These are phyloP conservation scores for Penicillium verhagenii DNA, from an alignment of 495 filamentous ascomycete genomes.

Conservation along the genomic window DNA sequence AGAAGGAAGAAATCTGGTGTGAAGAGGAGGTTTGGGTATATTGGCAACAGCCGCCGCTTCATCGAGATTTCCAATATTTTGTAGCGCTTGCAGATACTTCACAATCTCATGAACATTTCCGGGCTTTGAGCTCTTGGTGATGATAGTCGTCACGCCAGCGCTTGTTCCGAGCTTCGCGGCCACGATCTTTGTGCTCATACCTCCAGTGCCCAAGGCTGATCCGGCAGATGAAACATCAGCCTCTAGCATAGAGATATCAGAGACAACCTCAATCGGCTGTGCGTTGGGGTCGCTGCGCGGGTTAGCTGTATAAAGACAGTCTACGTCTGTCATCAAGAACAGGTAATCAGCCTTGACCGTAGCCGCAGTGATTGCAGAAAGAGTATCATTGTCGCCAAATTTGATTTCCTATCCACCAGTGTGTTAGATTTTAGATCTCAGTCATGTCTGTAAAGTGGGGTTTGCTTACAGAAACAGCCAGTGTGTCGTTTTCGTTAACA, in stretches of 20 bases:
- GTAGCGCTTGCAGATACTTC: conserved; percentile 66
- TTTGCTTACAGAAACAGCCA: conserved; percentile 72
- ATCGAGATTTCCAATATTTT: conserved; percentile 16
- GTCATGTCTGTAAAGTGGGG: not conserved
- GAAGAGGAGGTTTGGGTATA: conserved; percentile 56
- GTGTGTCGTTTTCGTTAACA: conserved; percentile 97
- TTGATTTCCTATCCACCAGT: conserved; percentile 75
- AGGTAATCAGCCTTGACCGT: conserved; percentile 97
- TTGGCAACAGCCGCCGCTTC: conserved; percentile 21
- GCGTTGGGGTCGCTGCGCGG: conserved; percentile 82
- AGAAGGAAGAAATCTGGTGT: conserved; percentile 92
- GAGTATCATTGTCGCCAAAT: conserved; percentile 97
- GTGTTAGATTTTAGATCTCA: not conserved
- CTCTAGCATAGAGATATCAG: conserved; percentile 80
- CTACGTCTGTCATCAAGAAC: conserved; percentile 98
- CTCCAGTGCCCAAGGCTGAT: conserved; percentile 88
- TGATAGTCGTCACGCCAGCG: conserved; percentile 92
- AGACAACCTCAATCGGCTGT: conserved; percentile 85
- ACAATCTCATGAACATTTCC: conserved; percentile 92
- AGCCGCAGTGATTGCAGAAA: conserved; percentile 92
- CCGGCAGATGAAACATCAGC: conserved; percentile 91
- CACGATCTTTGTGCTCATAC: conserved; percentile 97
- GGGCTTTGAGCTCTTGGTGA: conserved; percentile 85
- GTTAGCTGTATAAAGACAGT: conserved; percentile 95
- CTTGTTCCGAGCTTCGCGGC: conserved; percentile 91